Base-by-base conservation (phyloP, 768 basidiomycete genomes). In the Mycena albidolilacea region DNA sequence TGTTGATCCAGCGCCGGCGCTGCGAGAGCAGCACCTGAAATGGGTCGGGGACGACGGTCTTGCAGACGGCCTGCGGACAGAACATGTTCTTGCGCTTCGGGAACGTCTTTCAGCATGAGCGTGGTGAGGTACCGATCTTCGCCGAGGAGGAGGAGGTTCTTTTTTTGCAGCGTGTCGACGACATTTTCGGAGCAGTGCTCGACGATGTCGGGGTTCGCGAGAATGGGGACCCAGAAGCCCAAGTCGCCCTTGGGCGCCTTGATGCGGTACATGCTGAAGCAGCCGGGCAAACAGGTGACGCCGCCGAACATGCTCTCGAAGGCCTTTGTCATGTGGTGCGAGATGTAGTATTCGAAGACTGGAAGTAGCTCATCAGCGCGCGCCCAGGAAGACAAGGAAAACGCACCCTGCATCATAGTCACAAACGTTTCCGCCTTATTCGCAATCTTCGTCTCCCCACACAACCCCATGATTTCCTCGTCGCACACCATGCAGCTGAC, bases 271-370 rank as follows among this genome's bases (percentile, higher is more conserved):
- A 98, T 99, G 77, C 93, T 95, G 90, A 99, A 99, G 86, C 98
- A 99, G 75, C 98, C 98, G 30, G 98, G 98, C 76, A 99, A 88
- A 90, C 98, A 99, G 68, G 98, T 99, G 8, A 99, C 98, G 88
- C 97, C 97, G 79, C 98, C 98, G 78, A 99, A 99, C 93, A 97
- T 97, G 5, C 97, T 96, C 85, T 99, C 98, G 87, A 99, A 99
- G 5, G 97, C 97, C 87, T 99, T 99, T 48, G 96, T 97, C 88
- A 97, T 90, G 82, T 99, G 97, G 81, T 99, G 98, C 10, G 98
- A 98, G 84, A 98, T 98, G 87, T 99, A 99, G 83, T 99, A 99
- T 84, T 99, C 97, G 82, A 99, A 99, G 68, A 99, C 98, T 98
- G 76, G 8, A 30, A 30, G 3, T 8, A 3, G 21, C 3, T n/a